Evolutionary conservation across 1,284 basidiomycete species (phyloP).

Genomic region (Leccinum insolens): DNA sequence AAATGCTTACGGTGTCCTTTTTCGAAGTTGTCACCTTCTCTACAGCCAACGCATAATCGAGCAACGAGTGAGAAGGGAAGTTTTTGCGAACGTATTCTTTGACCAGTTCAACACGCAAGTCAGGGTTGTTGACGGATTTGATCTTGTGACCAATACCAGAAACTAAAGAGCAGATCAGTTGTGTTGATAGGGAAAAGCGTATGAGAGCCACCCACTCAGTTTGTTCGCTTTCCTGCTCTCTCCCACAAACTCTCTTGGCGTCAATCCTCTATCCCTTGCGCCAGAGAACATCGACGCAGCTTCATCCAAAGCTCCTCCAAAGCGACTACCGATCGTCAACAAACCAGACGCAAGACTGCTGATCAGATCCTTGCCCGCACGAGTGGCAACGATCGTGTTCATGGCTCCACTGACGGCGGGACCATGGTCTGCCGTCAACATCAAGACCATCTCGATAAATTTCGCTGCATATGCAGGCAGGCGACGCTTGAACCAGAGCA

Average conservation of each 20-base stretch:
- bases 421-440: slow-evolving; percentile 98
- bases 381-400: slow-evolving; percentile 99
- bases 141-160: slow-evolving; percentile 99
- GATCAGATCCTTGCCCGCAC: slow-evolving; percentile 98
- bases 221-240: slow-evolving; percentile 95
- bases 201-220: slow-evolving; percentile 63
- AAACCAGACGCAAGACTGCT: slow-evolving; percentile 96
- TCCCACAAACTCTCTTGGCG: slow-evolving; percentile 98
- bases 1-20: slow-evolving; percentile 84
- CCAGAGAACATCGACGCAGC: slow-evolving; percentile 95
- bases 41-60: slow-evolving; percentile 98
- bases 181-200: neutral
- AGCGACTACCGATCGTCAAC: slow-evolving; percentile 96
- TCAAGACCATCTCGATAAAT: slow-evolving; percentile 99
- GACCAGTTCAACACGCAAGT: slow-evolving; percentile 95
- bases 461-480: slow-evolving; percentile 86
- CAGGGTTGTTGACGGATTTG: slow-evolving; percentile 98
- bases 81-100: slow-evolving; percentile 96
- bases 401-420: slow-evolving; percentile 98
- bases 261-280: slow-evolving; percentile 89
- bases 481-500: slow-evolving; percentile 98
- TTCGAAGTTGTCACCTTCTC: slow-evolving; percentile 98
- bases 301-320: slow-evolving; percentile 99
- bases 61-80: slow-evolving; percentile 91
- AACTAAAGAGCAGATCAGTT: slow-evolving; percentile 50